phyloP scores from a whole-genome alignment of 2,329 filamentous ascomycete genomes.

The Beauveria caledonica region DNA sequence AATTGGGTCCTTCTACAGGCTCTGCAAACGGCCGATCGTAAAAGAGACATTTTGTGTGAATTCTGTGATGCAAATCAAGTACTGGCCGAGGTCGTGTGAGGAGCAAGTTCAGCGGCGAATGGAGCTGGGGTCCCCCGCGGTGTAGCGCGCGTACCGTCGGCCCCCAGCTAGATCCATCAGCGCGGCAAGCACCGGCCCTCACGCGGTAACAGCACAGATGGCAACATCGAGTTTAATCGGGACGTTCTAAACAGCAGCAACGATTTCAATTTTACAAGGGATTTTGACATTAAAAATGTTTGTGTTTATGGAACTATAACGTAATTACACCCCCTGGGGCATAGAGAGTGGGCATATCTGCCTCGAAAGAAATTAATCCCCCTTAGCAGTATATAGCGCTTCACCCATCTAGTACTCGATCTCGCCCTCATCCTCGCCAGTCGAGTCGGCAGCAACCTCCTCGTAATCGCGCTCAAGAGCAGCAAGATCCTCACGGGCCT shows the following conservation, averaged over 20 bases:
- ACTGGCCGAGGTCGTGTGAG: constrained; percentile 1
- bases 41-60: constrained; percentile 23
- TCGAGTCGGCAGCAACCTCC: constrained; percentile 91
- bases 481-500: constrained; percentile 96
- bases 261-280: constrained; percentile 1
- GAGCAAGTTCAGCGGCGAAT: constrained; percentile 9
- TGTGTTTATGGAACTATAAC: constrained; percentile 28
- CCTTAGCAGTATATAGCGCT: constrained; percentile 10
- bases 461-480: constrained; percentile 98
- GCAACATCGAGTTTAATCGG: not conserved
- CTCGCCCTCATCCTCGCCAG: constrained; percentile 79
- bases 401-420: constrained; percentile 70
- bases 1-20: constrained; percentile 28
- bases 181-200: constrained; percentile 6
- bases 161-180: constrained; percentile 7
- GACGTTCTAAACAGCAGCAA: not conserved
- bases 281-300: constrained; percentile 14
- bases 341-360: constrained; percentile 22
- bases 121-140: constrained; percentile 7
- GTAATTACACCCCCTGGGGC: constrained; percentile 28
- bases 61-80: not conserved
- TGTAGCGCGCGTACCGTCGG: constrained; percentile 11
- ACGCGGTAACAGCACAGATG: not conserved
- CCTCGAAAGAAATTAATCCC: constrained; percentile 14
- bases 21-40: constrained; percentile 31